Base-by-base conservation (phyloP, 2,329 filamentous ascomycete genomes). In the Pochonia chlamydosporia region DNA sequence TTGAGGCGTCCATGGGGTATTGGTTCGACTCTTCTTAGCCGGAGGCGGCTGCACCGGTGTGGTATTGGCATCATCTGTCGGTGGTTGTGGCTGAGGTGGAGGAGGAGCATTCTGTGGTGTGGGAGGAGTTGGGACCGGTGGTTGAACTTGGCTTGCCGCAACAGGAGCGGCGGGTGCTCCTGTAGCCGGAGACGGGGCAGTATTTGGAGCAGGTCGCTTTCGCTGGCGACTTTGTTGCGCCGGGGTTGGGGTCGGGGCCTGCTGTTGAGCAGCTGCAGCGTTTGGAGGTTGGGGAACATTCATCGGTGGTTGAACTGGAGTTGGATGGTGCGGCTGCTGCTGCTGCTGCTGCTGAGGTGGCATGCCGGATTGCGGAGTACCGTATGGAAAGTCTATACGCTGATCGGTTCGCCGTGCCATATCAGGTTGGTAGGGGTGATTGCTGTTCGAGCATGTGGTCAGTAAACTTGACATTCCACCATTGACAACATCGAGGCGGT, bases 1-100 rank as follows among this genome's bases (percentile, higher is more conserved):
- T 28, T 87, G 87, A 3, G 92, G 89, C 2, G 91, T 96, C 93
- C 93, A 99, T 1, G 93, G 93, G 3, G 93, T 99, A 64, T 99
- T 99, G n/a, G 93, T 97, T 51, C 93, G 79, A 59, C 89, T 93
- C 73, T 96, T 96, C 74, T 97, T 99, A 41, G 80, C 74, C 6
- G 82, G 81, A 2, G 81, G 80, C 24, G 74, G 75, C 5, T 58
- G 52, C 40, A 56, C 37, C 48, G 56, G 46, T 49, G 65, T 44
- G 45, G 63, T 44, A 49, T 56, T 56, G 52, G 52, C 56, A 44
- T 68, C 64, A 16, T 67, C 63, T 30, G 46, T 50, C n/a, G 62
- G 46, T 8, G 56, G 54, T 47, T 59, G 61, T 2, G 61, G 46
- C 45, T 61, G 63, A 28, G 57, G 50, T 23, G 60, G 26, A 33